These are phyloP conservation scores for Syncephalastrum racemosum DNA, from an alignment of 371 early-diverging fungal species.

Conservation along the genomic window DNA sequence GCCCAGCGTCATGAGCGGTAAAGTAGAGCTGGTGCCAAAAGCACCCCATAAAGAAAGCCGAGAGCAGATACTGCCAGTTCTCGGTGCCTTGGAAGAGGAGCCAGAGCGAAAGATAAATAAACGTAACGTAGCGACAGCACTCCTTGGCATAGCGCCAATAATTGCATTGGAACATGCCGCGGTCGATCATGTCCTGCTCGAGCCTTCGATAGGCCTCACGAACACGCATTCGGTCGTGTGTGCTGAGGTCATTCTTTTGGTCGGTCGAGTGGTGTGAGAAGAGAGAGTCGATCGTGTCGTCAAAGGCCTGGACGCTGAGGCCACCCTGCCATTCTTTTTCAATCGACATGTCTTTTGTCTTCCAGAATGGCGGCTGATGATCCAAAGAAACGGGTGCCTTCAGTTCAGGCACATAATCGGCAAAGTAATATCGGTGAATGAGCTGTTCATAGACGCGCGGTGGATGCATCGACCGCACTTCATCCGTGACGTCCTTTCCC, in stretches of 20 bases:
- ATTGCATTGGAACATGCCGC: constrained; percentile 74
- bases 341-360: constrained; percentile 3
- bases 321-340: constrained; percentile 36
- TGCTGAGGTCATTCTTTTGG: constrained; percentile 15
- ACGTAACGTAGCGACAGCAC: constrained; percentile 59
- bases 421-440: constrained; percentile 77
- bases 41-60: constrained; percentile 63
- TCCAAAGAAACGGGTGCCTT: neutral
- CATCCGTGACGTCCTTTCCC: constrained; percentile 93
- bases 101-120: constrained; percentile 61
- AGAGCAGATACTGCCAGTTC: constrained; percentile 59
- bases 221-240: constrained; percentile 40
- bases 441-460: constrained; percentile 71
- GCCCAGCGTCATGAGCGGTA: constrained; percentile 93
- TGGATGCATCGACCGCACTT: constrained; percentile 87
- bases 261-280: constrained; percentile 24
- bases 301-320: constrained; percentile 32
- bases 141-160: constrained; percentile 79
- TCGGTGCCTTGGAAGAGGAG: constrained; percentile 66
- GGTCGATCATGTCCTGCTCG: constrained; percentile 57
- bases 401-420: constrained; percentile 49
- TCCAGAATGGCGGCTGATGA: neutral
- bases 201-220: constrained; percentile 63
- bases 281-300: constrained; percentile 33
- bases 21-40: constrained; percentile 96